Conservation (phyloP, 78 protist genomes). For the slime mould (Dictyostelium discoideum) region DNA sequence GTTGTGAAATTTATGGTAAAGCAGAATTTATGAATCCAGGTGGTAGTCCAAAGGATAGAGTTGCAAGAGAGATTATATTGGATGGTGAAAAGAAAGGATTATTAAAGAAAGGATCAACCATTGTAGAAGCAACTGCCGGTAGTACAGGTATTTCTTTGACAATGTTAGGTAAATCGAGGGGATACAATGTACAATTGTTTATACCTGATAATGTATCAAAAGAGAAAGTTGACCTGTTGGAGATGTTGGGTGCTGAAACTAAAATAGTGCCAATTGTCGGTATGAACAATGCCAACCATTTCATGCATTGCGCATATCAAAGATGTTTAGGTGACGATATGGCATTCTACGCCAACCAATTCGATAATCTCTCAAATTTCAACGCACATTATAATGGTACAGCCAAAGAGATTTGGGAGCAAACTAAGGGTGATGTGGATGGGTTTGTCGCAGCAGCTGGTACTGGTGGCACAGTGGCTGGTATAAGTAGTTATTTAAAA, state of each 20-base stretch:
- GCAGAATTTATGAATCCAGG: slow-evolving; percentile 86
- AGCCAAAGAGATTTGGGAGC: slow-evolving; percentile 88
- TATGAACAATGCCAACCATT: slow-evolving; percentile 75
- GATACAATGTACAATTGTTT: slow-evolving; percentile 71
- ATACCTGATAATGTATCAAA: slow-evolving; percentile 81
- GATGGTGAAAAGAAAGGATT: slow-evolving; percentile 35
- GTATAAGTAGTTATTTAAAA: slow-evolving; percentile 81
- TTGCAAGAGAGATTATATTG: slow-evolving; percentile 54
- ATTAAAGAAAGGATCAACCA: slow-evolving; percentile 16
- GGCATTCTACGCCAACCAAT: slow-evolving; percentile 85
- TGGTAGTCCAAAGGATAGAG: slow-evolving; percentile 82
- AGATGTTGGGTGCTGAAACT: slow-evolving; percentile 77
- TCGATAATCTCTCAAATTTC: slow-evolving; percentile 86
- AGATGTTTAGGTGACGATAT: slow-evolving; percentile 44
- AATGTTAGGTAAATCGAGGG: slow-evolving; percentile 79
- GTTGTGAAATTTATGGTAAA: slow-evolving; percentile 78
- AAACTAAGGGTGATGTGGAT: slow-evolving; percentile 69
- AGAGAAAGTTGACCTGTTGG: slow-evolving; percentile 80
- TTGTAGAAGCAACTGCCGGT: slow-evolving; percentile 91
- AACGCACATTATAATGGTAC: slow-evolving; percentile 88
- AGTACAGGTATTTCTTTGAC: slow-evolving; percentile 87
- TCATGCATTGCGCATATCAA: slow-evolving; percentile 77
- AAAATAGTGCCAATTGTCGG: slow-evolving; percentile 76
- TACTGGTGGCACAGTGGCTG: slow-evolving; percentile 93
- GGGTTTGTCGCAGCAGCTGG: slow-evolving; percentile 78